Evolutionary conservation across 208 protist species (phyloP), one percentile per base, ranked within the genome.

Genomic region (Acanthamoeba lugdunensis): DNA sequence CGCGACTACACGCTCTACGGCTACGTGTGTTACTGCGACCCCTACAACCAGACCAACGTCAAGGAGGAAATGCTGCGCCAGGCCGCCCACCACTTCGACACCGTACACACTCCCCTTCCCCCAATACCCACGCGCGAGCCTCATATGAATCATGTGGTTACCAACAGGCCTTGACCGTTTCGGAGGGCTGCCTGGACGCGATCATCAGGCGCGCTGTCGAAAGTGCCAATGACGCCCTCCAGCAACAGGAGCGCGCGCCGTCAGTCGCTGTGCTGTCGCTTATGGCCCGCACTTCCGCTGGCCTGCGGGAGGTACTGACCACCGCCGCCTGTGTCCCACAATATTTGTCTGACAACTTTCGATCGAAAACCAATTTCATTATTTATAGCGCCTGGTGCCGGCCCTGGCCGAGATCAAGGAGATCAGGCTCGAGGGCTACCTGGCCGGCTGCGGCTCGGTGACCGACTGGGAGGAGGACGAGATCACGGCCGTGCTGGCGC

Each of bases 391-490:
- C 5, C 48, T 84, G 13, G 23, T 58, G 21, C 77, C 77, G 11
- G 77, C 23, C 13, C 77, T 84, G 45, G 25, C 21, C 2, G 45
- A 7, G 14, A 52, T 58, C n/a, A 50, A 5, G 25, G 13, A 50
- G 6, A 56, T 84, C 48, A 25, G 11, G 21, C 48, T 84, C 48
- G 48, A 84, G 45, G 2, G 18, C 45, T 84, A 58, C 77, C 18
- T 84, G 18, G 16, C 28, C 48, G 77, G 77, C 37, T 56, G 16
- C 77, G 77, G 77, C 33, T 6, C 23, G 23, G 16, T n/a, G 16
- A 61, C 8, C 37, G 77, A 84, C 37, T 84, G 77, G 77, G 77
- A 84, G 48, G 77, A 84, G 48, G 77, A 50, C 37, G 48, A 84
- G 16, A 18, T 84, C 25, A n/a, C 25, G 16, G 37, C 41, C 48